These are phyloP conservation scores for Pseudopyrenochaeta lycopersici DNA, from an alignment of 2,329 filamentous ascomycete genomes.

Conservation along the genomic window DNA sequence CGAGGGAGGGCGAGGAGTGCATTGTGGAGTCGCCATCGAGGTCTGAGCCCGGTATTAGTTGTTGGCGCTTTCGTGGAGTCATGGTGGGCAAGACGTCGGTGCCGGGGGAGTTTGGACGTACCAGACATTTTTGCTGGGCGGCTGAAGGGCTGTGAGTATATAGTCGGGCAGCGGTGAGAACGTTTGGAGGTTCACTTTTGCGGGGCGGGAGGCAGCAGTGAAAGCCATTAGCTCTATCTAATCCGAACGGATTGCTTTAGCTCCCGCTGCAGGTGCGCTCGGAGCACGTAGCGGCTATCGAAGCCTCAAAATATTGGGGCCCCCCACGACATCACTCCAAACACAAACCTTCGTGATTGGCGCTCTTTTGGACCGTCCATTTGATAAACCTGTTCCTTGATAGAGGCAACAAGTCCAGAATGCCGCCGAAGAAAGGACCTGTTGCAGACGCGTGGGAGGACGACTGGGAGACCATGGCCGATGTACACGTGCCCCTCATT, in stretches of 20 bases:
- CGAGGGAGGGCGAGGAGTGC: constrained; percentile 55
- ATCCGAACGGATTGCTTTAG: constrained; percentile 15
- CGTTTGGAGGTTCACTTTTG: constrained; percentile 4
- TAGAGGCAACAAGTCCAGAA: constrained; percentile 8
- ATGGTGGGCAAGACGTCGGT: constrained; percentile 8
- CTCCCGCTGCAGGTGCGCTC: constrained; percentile 20
- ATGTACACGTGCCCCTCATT: constrained; percentile 59
- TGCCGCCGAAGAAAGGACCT: constrained; percentile 51
- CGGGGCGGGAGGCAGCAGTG: neutral
- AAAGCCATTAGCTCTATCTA: constrained; percentile 5
- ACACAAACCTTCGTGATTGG: neutral
- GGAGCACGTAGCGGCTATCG: neutral
- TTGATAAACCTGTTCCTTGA: neutral
- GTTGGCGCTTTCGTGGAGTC: constrained; percentile 13
- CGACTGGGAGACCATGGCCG: constrained; percentile 85
- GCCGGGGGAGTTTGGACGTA: constrained; percentile 1
- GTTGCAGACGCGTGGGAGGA: constrained; percentile 80
- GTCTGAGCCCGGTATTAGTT: constrained; percentile 49
- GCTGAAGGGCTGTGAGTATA: neutral
- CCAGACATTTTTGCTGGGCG: constrained; percentile 21
- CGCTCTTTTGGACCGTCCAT: neutral
- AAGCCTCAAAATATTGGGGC: constrained; percentile 15
- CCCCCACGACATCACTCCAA: constrained; percentile 7
- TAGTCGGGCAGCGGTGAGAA: neutral
- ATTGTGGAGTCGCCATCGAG: constrained; percentile 66